A percentile compares a stretch with the other conserved stretches of the same genome.
Conservation (phyloP, 306 rosid species). For the Gynostemma pentaphyllum region DNA sequence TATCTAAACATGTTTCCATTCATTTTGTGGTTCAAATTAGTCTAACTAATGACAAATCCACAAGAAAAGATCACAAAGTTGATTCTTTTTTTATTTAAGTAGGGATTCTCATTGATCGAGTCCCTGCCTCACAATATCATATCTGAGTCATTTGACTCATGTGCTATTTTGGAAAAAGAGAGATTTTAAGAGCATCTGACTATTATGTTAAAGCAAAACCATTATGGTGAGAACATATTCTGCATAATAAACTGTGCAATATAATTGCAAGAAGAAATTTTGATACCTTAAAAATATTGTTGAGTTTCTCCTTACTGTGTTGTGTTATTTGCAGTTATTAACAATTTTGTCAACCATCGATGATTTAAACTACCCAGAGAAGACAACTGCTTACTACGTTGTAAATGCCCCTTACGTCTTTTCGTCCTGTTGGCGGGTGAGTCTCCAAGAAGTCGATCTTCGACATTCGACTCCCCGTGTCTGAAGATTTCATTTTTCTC, state of each 20-base stretch:
- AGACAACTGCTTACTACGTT: conserved; percentile 72
- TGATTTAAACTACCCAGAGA: conserved; percentile 97
- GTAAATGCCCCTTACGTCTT: conserved; percentile 81
- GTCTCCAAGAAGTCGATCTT: conserved; percentile 13
- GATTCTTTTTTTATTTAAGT: not conserved
- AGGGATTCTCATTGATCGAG: conserved; percentile 3
- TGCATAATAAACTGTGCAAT: not conserved
- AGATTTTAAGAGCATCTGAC: not conserved
- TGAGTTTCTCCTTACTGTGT: conserved; percentile 14
- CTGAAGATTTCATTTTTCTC: too few relatives aligned
- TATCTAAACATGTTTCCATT: conserved; percentile 3
- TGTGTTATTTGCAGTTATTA: conserved; percentile 48
- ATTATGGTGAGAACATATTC: conserved; percentile 4
- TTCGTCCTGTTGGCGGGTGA: conserved; percentile 96
- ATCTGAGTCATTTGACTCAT: not conserved
- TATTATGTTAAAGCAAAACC: not conserved
- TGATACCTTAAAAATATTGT: conserved; percentile 10
- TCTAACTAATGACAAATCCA: not conserved
- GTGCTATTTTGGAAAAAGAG: not conserved
- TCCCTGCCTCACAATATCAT: not conserved
- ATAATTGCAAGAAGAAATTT: not conserved
- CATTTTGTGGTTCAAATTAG: not conserved
- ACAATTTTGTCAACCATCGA: conserved; percentile 76
- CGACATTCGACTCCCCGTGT: too few relatives aligned
- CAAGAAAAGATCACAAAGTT: not conserved